phyloP scores from a whole-genome alignment of 2,329 filamentous ascomycete species.

The Chaetoscypha palmicola region DNA sequence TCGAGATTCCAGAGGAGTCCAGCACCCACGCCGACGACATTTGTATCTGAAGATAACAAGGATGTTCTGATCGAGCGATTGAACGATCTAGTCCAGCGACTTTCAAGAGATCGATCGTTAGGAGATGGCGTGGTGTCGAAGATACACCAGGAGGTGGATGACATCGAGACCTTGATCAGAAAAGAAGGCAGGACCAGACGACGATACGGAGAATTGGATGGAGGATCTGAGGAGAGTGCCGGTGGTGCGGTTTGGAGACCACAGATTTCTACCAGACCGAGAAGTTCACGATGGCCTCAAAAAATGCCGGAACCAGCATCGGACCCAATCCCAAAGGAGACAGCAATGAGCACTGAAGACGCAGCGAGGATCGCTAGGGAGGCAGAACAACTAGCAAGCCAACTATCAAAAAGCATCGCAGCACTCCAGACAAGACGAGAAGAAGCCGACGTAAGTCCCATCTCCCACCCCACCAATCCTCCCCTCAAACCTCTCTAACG shows the following conservation, averaged over 20 bases:
- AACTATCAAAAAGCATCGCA: conserved; percentile 42
- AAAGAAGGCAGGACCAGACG: conserved; percentile 12
- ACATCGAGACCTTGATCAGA: conserved; percentile 30
- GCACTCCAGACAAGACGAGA: conserved; percentile 50
- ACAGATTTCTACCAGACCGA: conserved; percentile 18
- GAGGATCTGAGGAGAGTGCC: not conserved
- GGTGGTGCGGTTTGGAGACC: conserved; percentile 23
- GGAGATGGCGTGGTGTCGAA: conserved; percentile 27
- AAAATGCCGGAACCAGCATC: conserved; percentile 10
- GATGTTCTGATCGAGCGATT: conserved; percentile 31
- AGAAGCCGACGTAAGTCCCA: conserved; percentile 47
- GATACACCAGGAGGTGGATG: conserved; percentile 33
- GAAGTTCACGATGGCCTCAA: too few species aligned
- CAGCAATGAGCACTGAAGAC: conserved; percentile 20
- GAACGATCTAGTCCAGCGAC: conserved; percentile 29
- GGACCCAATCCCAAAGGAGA: not conserved
- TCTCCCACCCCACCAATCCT: conserved; percentile 8
- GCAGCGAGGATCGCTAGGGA: conserved; percentile 33
- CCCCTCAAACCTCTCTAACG: not conserved
- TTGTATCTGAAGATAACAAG: conserved; percentile 27
- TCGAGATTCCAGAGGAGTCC: not conserved
- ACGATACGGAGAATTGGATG: not conserved
- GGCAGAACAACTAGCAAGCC: conserved; percentile 42
- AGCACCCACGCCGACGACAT: not conserved
- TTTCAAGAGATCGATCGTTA: conserved; percentile 26